Evolutionary conservation across 1,284 basidiomycete genomes (phyloP).

Genomic region (Erythrobasidium hasegawianum): DNA sequence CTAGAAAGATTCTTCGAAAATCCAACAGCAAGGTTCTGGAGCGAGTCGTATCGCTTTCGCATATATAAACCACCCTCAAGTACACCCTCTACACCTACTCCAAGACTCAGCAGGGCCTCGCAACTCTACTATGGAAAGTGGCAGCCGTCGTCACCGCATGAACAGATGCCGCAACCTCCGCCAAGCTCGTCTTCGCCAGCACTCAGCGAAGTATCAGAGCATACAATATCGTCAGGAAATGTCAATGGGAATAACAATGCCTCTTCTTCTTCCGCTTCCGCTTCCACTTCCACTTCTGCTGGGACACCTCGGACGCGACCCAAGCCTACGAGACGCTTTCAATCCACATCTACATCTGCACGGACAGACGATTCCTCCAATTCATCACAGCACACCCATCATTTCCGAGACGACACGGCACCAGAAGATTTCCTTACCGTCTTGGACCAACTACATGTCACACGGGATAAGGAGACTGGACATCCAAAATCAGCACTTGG

Average conservation of each 20-base stretch:
- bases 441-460: conserved; percentile 23
- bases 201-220: too few species aligned
- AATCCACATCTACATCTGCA: neutral
- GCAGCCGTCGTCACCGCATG: too few species aligned
- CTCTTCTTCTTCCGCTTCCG: too few species aligned
- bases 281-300: too few species aligned
- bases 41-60: conserved; percentile 21
- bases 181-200: too few species aligned
- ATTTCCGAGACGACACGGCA: neutral
- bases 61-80: neutral
- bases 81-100: neutral
- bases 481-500: conserved; percentile 8
- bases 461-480: neutral
- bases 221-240: too few species aligned
- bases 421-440: conserved; percentile 16
- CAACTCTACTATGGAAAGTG: too few species aligned
- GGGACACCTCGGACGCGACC: too few species aligned
- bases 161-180: too few species aligned
- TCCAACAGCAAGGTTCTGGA: conserved; percentile 20
- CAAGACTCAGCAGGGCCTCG: too few species aligned
- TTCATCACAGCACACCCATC: neutral
- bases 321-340: too few species aligned
- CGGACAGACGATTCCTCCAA: neutral
- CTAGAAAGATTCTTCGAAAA: conserved; percentile 9
- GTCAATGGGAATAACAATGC: too few species aligned